Evolutionary conservation across 2,329 filamentous ascomycete genomes (phyloP), one percentile per base, ranked within the genome.

Genomic region (Sarocladiaceae sp.): DNA sequence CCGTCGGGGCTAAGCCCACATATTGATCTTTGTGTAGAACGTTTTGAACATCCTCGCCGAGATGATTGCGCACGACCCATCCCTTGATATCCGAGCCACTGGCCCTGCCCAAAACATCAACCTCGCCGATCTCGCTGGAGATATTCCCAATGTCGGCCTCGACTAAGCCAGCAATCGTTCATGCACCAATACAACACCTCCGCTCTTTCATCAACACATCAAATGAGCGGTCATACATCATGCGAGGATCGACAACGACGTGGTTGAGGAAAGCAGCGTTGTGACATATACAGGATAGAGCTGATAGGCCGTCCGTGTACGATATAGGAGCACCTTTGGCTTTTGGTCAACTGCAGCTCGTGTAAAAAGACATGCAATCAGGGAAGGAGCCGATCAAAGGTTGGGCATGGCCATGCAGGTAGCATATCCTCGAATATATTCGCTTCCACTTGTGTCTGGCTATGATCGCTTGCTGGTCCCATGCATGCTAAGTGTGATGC

Each of bases 11-110:
- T 12, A 19, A 13, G 15, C 43, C 35, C 18, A 23, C 29, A 34
- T 43, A 44, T 45, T n/a, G 10, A 43, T 15, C 29, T 45, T 31
- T 13, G 37, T 16, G 20, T 52, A 93, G 85, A 82, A 90, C 50
- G 87, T 97, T 57, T 82, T 98, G 56, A 91, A 98, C 66, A 83
- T 97, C 57, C 82, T 98, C 51, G 93, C 93, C 53, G 88, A 96
- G 71, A 96, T 98, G 88, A 95, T 98, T 59, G 91, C 90, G 52
- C 81, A 90, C 65, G 93, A 97, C 69, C 79, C 84, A 51, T 80
- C 72, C 51, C 70, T 88, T 54, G 78, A 83, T 54, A 73, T 87
- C 50, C 78, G 68, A 47, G 23, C 37, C 5, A 24, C 37, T 39
- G 52, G 64, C 43, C 60, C 58, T 46, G 57, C 63, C 43, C 53